Evolutionary conservation across 129 eudicot genomes (phyloP).

Genomic region (Arctium minus): DNA sequence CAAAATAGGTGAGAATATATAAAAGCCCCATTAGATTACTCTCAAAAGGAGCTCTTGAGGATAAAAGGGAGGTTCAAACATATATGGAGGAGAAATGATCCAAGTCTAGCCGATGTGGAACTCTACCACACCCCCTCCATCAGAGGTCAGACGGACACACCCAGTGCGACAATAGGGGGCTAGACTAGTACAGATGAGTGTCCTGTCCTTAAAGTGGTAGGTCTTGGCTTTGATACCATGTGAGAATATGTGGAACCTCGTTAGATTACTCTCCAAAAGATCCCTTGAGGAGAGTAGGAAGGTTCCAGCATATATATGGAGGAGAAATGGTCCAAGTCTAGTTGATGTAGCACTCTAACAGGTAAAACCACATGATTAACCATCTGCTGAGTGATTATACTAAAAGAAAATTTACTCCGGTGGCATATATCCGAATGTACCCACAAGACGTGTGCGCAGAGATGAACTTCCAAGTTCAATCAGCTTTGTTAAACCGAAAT

Average conservation of each 20-base stretch:
- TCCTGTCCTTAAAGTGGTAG: too few species aligned
- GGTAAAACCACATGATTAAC: background rate
- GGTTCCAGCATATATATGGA: background rate
- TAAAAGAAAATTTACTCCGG: slow-evolving; percentile 71
- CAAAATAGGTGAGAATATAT: background rate
- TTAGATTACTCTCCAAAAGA: too few species aligned
- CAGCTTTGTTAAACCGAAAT: slow-evolving; percentile 89
- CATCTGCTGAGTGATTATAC: background rate
- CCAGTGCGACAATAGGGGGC: too few species aligned
- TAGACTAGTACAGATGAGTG: too few species aligned
- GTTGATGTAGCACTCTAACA: background rate
- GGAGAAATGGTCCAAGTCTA: background rate
- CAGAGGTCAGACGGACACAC: too few species aligned
- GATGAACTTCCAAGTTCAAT: slow-evolving; percentile 82
- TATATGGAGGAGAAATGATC: too few species aligned
- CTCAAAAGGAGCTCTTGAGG: too few species aligned
- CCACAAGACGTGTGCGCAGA: slow-evolving; percentile 81
- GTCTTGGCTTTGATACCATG: too few species aligned
- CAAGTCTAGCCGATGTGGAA: too few species aligned
- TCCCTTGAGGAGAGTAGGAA: background rate
- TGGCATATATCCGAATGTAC: slow-evolving; percentile 99
- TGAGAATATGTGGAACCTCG: too few species aligned
- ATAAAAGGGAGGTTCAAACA: too few species aligned
- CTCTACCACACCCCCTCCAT: too few species aligned
- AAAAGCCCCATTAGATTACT: background rate